A percentile compares a stretch with the other conserved stretches of the same genome.
Conservation (phyloP, 495 filamentous ascomycete species). For the Hypoxylon rickii region DNA sequence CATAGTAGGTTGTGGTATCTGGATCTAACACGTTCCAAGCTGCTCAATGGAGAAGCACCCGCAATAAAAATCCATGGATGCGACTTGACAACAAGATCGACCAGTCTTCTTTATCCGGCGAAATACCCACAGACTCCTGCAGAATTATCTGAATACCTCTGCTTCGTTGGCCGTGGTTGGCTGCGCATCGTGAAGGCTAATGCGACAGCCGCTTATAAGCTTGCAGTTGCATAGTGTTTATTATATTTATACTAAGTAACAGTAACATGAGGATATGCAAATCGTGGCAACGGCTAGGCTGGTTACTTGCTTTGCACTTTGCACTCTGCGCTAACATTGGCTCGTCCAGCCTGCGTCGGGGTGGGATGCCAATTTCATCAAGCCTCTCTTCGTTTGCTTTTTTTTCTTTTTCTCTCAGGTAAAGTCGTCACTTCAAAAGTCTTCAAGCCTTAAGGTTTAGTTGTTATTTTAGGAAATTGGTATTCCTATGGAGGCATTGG, state of each 20-base stretch:
- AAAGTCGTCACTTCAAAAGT: neutral
- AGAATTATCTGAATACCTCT: slow-evolving; percentile 30
- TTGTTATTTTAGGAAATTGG: too few species aligned
- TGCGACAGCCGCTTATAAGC: slow-evolving; percentile 32
- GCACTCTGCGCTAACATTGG: too few species aligned
- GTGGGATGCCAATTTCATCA: too few species aligned
- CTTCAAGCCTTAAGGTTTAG: too few species aligned
- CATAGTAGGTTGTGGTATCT: too few species aligned
- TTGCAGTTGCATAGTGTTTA: slow-evolving; percentile 17
- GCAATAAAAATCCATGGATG: slow-evolving; percentile 10
- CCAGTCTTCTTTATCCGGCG: slow-evolving; percentile 34
- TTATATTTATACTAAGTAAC: neutral
- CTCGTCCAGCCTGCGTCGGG: too few species aligned
- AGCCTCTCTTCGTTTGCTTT: too few species aligned
- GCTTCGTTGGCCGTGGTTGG: slow-evolving; percentile 22
- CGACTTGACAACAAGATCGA: slow-evolving; percentile 21
- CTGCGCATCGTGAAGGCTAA: slow-evolving; percentile 17
- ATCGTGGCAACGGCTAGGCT: slow-evolving; percentile 28
- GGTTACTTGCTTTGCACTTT: slow-evolving; percentile 23
- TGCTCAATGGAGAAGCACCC: slow-evolving; percentile 1
- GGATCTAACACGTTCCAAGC: neutral
- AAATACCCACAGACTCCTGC: slow-evolving; percentile 36
- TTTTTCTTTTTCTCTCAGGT: too few species aligned
- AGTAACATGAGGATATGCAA: slow-evolving; percentile 9
- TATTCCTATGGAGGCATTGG: too few species aligned